Evolutionary conservation across 2,329 filamentous ascomycete species (phyloP), one percentile per base, ranked within the genome.

Genomic region (Ophiocordyceps unilateralis): DNA sequence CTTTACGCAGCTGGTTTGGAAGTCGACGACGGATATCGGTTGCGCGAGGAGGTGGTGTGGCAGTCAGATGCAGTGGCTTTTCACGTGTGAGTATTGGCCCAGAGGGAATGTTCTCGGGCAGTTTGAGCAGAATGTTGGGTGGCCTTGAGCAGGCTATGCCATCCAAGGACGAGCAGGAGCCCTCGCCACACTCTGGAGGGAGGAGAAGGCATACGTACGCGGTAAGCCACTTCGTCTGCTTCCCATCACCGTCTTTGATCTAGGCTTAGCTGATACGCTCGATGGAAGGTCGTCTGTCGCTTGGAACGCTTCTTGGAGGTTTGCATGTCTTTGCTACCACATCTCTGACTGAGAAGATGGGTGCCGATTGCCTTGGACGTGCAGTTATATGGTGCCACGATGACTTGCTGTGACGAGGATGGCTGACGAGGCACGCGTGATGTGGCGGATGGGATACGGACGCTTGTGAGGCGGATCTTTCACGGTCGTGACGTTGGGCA

Each of bases 1-100:
- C 55, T 85, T 85, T 51, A 81, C 80, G 1, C 80, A 84, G 63
- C 58, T 85, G 7, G 79, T 85, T 6, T 85, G 81, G 81, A 74
- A 70, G 56, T 58, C 63, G 21, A 82, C 76, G 1, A 75, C 62
- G 7, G 62, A 65, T 37, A 69, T 81, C 0, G 78, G 78, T 0
- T 85, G 70, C 44, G 68, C 55, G 21, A 59, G 58, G 44, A 60
- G 49, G 48, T 46, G 67, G 38, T 74, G 68, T 41, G 59, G 57
- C 1, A 55, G 57, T 24, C 60, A 58, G 30, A 76, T 76, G 0
- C n/a, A 36, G 14, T 83, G 76, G 74, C 81, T 73, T 56, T 62
- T 83, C 1, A 76, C 76, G 21, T 85, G 80, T 50, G 78, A 83
- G 60, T 84, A 83, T 58, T 78, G 66, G 63, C 79, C 81, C 1